phyloP scores from a whole-genome alignment of 2,329 filamentous ascomycete species.

The Aspergillus vadensis region DNA sequence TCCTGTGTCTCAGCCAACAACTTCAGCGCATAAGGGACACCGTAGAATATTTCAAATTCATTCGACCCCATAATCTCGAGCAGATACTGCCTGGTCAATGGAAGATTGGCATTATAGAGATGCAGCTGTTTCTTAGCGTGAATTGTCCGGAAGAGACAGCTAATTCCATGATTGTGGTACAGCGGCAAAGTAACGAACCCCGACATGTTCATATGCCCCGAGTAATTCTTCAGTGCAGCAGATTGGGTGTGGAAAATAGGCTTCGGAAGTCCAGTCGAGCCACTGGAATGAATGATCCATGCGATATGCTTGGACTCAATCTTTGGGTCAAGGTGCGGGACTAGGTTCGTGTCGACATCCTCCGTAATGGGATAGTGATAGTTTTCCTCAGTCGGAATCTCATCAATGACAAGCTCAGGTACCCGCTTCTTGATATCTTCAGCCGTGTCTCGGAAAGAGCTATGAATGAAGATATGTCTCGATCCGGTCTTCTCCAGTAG shows the following conservation, averaged over 20 bases:
- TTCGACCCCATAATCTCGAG: slow-evolving; percentile 47
- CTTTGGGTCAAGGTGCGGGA: slow-evolving; percentile 27
- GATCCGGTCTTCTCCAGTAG: slow-evolving; percentile 50
- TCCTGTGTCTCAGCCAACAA: slow-evolving; percentile 60
- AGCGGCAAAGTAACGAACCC: slow-evolving; percentile 60
- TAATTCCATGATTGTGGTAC: slow-evolving; percentile 63
- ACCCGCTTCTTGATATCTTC: slow-evolving; percentile 25
- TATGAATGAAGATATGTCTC: slow-evolving; percentile 35
- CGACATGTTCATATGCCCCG: slow-evolving; percentile 48
- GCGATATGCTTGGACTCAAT: slow-evolving; percentile 38
- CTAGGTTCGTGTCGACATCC: slow-evolving; percentile 25
- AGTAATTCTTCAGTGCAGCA: slow-evolving; percentile 53
- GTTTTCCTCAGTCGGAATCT: slow-evolving; percentile 25
- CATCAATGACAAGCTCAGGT: slow-evolving; percentile 29
- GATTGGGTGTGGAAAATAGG: slow-evolving; percentile 62
- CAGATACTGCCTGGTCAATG: slow-evolving; percentile 56
- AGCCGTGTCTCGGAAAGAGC: slow-evolving; percentile 27
- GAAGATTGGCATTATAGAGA: slow-evolving; percentile 58
- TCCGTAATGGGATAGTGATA: slow-evolving; percentile 24
- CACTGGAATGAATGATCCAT: slow-evolving; percentile 55
- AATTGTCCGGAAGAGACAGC: slow-evolving; percentile 57
- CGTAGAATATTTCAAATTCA: slow-evolving; percentile 58
- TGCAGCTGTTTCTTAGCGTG: slow-evolving; percentile 54
- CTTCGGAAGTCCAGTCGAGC: slow-evolving; percentile 65
- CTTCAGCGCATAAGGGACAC: slow-evolving; percentile 66